A percentile compares a stretch with the other conserved stretches of the same genome.
phyloP scores from a whole-genome alignment of 208 protist genomes.

The Acanthamoeba triangularis region DNA sequence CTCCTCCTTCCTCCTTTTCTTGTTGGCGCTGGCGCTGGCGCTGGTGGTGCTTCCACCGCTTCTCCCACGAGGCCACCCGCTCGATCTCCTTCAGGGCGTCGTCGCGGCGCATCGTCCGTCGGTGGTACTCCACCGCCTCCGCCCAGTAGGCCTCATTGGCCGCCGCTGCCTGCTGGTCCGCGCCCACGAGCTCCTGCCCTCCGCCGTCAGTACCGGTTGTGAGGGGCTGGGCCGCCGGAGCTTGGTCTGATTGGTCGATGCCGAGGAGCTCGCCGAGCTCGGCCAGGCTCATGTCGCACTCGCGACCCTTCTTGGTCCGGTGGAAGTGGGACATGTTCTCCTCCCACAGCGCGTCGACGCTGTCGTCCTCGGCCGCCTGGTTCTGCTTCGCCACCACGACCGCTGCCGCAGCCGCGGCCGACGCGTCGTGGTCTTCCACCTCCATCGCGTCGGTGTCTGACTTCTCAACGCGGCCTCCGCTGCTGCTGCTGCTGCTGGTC shows the following conservation, averaged over 20 bases:
- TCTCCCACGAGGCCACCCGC: conserved; percentile 35
- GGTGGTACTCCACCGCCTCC: neutral
- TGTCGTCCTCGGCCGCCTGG: neutral
- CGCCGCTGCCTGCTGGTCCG: neutral
- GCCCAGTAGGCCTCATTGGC: conserved; percentile 11
- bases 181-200: neutral
- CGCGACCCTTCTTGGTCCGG: neutral
- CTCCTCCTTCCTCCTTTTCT: neutral
- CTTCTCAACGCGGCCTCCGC: neutral
- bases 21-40: neutral
- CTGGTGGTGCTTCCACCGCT: neutral
- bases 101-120: neutral
- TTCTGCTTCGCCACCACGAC: too few relatives aligned
- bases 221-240: neutral
- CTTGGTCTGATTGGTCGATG: neutral
- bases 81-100: conserved; percentile 38
- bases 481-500: too few relatives aligned
- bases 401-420: too few relatives aligned
- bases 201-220: too few relatives aligned
- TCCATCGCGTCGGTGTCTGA: neutral
- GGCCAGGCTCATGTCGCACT: conserved; percentile 38
- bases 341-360: neutral
- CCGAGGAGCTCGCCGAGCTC: conserved; percentile 41
- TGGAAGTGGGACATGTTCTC: conserved; percentile 53
- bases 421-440: neutral